Base-by-base conservation (phyloP, 2,329 filamentous ascomycete genomes). In the Aspergillus udagawae region DNA sequence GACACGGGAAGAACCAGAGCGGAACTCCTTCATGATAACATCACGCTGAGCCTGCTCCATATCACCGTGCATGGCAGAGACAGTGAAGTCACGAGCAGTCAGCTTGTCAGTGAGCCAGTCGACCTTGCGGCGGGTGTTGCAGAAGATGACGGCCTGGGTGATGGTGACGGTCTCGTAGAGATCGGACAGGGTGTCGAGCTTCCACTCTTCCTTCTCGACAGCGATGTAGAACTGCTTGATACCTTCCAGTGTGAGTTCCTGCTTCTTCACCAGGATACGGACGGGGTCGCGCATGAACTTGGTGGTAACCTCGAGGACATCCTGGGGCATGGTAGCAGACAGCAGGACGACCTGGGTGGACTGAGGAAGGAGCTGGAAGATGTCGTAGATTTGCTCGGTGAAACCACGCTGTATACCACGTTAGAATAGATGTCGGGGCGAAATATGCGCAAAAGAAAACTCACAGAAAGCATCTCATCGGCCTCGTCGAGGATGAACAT, bases 171-270 rank as follows among this genome's bases (percentile, higher is more conserved):
- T 99, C 83, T 99, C 94, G 84, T 99, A 99, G 69, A 99, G 82
- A 81, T 99, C 94, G 72, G 91, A 97, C 63, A 99, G 91, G 61
- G 94, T 99, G 80, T 99, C 94, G 66, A 99, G 88, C 83, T 99
- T 99, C 94, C 94, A 99, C 76, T 99, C 94, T 79, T 99, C 94
- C 86, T 99, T 97, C 85, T 99, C 94, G 60, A 99, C 94, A 60
- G 94, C 94, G 80, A 99, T 97, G 84, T 97, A 99, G 84, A 97
- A 99, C 80, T 99, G 94, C 86, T 99, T 99, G 77, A 99, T 96
- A 91, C 94, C 94, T 83, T 99, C 94, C 59, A 99, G 91, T 74
- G 94, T 99, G 79, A 99, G 88, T 79, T 99, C 94, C 75, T 95
- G 93, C 87, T 96, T 96, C 90, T 99, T 99, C 81, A 99, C 94